Base-by-base conservation (phyloP, 2,329 filamentous ascomycete genomes). In the Microdochium nivale region DNA sequence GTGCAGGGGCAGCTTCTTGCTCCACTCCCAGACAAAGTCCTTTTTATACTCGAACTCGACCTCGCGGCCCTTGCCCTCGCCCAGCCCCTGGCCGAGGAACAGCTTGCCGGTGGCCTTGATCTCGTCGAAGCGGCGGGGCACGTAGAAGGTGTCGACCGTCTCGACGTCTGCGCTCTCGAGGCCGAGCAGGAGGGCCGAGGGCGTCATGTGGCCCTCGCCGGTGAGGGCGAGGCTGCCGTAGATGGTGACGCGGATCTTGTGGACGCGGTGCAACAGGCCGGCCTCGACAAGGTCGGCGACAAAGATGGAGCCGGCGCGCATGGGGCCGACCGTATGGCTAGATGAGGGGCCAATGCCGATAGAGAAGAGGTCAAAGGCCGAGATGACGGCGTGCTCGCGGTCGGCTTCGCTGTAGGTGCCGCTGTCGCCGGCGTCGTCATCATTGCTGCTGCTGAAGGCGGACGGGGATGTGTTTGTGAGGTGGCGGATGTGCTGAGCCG, bases 251-350 rank as follows among this genome's bases (percentile, higher is more conserved):
- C 70, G 71, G 49, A 77, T 76, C 57, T 67, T 72, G 59, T 73
- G 61, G 49, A 76, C 74, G 52, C 69, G 70, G 16, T 69, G 64
- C 49, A 77, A 61, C 2, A 77, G 59, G 19, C 66, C 67, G 21
- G 73, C 73, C 51, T 77, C 73, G 46, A 67, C 65, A 10, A 77
- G 61, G 52, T 77, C 74, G 16, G 70, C 65, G 23, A 77, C 68
- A 54, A 77, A 77, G 56, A 77, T 77, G 57, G 75, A 75, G 32
- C 74, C 74, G 7, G 74, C 74, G 19, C 74, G 71, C 74, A 77
- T 77, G 19, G 74, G 74, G 1, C 74, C 74, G 24, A 77, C 74
- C 0, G 74, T 77, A 60, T 77, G 74, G 11, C 74, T 77, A 2
- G 74, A 77, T 0, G 74, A 77, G 11, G 74, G 74, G 0, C 74